A percentile compares a stretch with the other conserved stretches of the same genome.
Evolutionary conservation across 2,329 filamentous ascomycete genomes (phyloP).

Genomic region (Penicillium sp.): DNA sequence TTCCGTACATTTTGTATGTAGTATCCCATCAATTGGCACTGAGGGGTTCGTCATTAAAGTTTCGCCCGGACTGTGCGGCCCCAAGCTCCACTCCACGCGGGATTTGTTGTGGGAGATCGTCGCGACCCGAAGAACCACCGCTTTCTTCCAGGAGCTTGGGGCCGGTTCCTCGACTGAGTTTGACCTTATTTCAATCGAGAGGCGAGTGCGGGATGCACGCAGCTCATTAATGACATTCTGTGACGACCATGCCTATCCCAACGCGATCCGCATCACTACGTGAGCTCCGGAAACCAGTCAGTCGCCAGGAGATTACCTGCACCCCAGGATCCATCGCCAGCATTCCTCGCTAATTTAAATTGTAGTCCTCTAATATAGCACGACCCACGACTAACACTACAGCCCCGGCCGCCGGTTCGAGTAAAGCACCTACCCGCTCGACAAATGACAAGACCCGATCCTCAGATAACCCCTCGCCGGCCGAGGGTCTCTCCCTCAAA

Average conservation of each 20-base stretch:
- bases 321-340: constrained; percentile 20
- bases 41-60: constrained; percentile 4
- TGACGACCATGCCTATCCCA: constrained; percentile 46
- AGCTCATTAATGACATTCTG: constrained; percentile 7
- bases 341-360: constrained; percentile 24
- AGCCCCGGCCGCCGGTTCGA: constrained; percentile 22
- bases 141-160: constrained; percentile 9
- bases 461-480: constrained; percentile 23
- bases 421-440: constrained; percentile 20
- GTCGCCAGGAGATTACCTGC: constrained; percentile 20
- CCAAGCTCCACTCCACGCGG: constrained; percentile 8
- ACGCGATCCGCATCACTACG: constrained; percentile 46
- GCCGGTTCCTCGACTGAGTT: not conserved
- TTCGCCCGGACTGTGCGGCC: constrained; percentile 4
- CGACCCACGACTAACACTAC: constrained; percentile 26
- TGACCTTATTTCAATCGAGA: not conserved
- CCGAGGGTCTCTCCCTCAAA: constrained; percentile 19
- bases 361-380: constrained; percentile 34
- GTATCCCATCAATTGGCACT: not conserved
- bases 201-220: not conserved
- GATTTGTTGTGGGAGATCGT: constrained; percentile 16
- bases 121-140: constrained; percentile 12
- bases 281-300: constrained; percentile 43
- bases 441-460: constrained; percentile 21
- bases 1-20: not conserved